Conservation (phyloP, 495 filamentous ascomycete genomes). For the Penicillium paradoxum region DNA sequence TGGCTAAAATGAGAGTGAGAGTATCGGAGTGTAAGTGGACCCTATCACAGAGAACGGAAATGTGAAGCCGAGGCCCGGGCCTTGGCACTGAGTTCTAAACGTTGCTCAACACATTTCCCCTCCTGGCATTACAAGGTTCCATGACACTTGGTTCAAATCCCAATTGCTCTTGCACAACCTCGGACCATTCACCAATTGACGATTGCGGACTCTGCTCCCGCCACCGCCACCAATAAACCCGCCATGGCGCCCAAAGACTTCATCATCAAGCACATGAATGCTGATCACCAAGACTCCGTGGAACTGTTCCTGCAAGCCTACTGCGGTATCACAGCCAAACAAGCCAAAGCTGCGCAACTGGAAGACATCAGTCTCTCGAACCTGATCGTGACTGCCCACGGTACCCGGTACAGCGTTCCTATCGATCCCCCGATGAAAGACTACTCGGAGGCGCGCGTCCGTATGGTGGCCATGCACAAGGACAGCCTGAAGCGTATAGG, state of each 20-base stretch:
- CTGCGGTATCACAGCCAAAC: constrained; percentile 41
- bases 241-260: constrained; percentile 47
- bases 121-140: neutral
- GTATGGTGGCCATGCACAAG: constrained; percentile 64
- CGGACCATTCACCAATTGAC: neutral
- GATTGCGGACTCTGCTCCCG: neutral
- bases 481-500: constrained; percentile 50
- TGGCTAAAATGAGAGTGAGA: no score
- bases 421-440: constrained; percentile 58
- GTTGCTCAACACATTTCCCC: neutral
- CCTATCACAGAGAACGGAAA: no score
- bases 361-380: constrained; percentile 54
- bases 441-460: constrained; percentile 55
- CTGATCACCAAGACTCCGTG: constrained; percentile 64
- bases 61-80: constrained; percentile 16
- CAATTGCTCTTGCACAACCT: neutral
- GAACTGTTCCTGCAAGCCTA: constrained; percentile 62
- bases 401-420: constrained; percentile 51
- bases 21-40: neutral
- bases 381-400: constrained; percentile 48
- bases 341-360: constrained; percentile 49
- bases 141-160: neutral
- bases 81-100: constrained; percentile 16
- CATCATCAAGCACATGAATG: constrained; percentile 77
- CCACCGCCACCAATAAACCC: neutral